Evolutionary conservation across 164 flowering plant species (phyloP), one percentile per base, ranked within the genome.

Genomic region (Annona cherimola): DNA sequence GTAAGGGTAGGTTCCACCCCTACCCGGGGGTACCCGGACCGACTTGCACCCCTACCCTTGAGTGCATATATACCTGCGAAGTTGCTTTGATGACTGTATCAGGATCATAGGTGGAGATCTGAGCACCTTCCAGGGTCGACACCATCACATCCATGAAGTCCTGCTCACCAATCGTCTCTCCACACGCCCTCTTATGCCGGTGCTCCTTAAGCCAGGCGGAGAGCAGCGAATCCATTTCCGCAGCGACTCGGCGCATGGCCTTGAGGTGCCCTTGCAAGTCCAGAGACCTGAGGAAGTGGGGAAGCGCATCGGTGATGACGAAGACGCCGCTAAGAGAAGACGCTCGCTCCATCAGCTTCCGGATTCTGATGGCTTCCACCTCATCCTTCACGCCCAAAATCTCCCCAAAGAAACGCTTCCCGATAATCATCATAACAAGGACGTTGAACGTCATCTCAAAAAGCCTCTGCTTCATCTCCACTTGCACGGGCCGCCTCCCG

Each of bases 391-490:
- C 42, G 2, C 19, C 44, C 45, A 11, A 18, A 7, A 40, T 7
- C 61, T 16, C 3, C 5, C 75, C 79, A 41, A 73, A 69, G 19
- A 45, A 82, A 5, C 85, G 44, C 71, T 84, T 84, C 57, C 89
- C 88, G 0, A 79, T 87, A 2, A 87, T 61, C 81, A 79, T 66
- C 59, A 67, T 73, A 1, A 74, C 8, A 0, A 71, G 54, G 0
- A 78, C 64, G 59, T 83, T 83, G 18, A 82, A 11, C 0, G 79
- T 66, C 45, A 87, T 4, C 12, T 80, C 71, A 8, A 61, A 76
- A 55, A 86, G 75, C 82, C 79, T 72, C 8, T 75, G n/a, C 71
- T 78, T 81, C 79, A 86, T 76, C 8, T 78, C 87, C 50, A 83
- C 80, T 68, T 42, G 5, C 8, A 57, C 76, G 0, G 41, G 40